Evolutionary conservation across 2,329 filamentous ascomycete genomes (phyloP), one percentile per base, ranked within the genome.

Genomic region (Arthrobotrys conoides): DNA sequence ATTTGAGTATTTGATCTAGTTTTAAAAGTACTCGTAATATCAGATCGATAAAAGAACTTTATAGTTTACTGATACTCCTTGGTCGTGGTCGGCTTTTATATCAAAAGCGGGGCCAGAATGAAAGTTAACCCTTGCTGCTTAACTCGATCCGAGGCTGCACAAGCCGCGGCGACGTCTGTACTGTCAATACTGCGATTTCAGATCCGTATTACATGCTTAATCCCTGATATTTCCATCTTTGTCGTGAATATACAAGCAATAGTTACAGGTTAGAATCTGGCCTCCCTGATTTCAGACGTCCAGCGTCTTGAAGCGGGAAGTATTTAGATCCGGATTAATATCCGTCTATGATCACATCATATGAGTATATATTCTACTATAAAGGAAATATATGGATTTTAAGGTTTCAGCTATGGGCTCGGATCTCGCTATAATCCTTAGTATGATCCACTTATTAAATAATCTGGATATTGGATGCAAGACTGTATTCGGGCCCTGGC

Each of bases 121-220:
- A 9, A 36, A 24, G n/a, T n/a, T n/a, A n/a, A 5, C 22, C 18
- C 55, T 41, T 8, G 55, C 30, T 5, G 55, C n/a, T 41, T 10
- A 30, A 38, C 55, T 59, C 55, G 55, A 59, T 59, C 55, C 55
- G 55, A 59, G 55, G 55, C 55, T 36, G 18, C 8, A 1, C 18
- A 24, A n/a, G 27, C 51, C 27, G 51, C 30, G 16, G n/a, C 30
- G 51, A 36, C 6, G 22, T 57, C 51, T 57, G 36, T 16, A 33
- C 27, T 30, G 18, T 41, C 18, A 41, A 27, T 22, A 22, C 38
- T 6, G 55, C 55, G n/a, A 41, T 59, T 59, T 38, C n/a, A 38
- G 53, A 36, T 59, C 16, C 9, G n/a, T 44, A 33, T 18, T 55
- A 14, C 27, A 55, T 48, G 46, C 5, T 27, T 44, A n/a, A 27